Percentiles rank a stretch among this genome's conserved stretches.
Evolutionary conservation across 345 rosid genomes (phyloP).

Genomic region (Kernera saxatilis): DNA sequence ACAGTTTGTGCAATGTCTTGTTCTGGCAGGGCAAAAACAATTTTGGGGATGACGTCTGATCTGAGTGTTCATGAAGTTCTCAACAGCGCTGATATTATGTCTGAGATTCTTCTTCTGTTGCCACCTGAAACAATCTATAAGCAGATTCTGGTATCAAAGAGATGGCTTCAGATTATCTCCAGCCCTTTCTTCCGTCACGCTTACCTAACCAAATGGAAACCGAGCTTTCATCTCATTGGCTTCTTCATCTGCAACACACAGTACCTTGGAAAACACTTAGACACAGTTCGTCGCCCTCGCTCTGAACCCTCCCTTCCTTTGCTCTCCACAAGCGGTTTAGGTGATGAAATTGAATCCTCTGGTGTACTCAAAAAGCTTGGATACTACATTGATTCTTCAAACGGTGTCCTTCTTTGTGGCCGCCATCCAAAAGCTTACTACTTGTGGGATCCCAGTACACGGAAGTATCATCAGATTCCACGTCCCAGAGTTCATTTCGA

Average conservation of each 20-base stretch:
- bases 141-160: conserved; percentile 46
- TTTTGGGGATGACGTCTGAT: conserved; percentile 12
- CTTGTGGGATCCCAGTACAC: conserved; percentile 47
- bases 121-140: conserved; percentile 46
- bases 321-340: conserved; percentile 47
- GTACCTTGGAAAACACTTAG: conserved; percentile 45
- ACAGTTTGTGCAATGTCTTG: conserved; percentile 22
- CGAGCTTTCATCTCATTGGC: conserved; percentile 45
- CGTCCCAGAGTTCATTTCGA: conserved; percentile 47
- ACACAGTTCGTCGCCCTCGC: conserved; percentile 37
- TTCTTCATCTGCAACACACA: conserved; percentile 44
- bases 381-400: conserved; percentile 57
- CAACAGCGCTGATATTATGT: conserved; percentile 43
- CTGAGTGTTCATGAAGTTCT: conserved; percentile 33
- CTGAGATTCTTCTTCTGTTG: conserved; percentile 42
- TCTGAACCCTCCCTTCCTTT: conserved; percentile 50
- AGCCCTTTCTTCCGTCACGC: conserved; percentile 39
- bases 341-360: conserved; percentile 50
- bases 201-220: conserved; percentile 43
- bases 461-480: conserved; percentile 39
- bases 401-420: conserved; percentile 60
- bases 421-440: conserved; percentile 61
- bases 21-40: conserved; percentile 9
- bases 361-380: conserved; percentile 46
- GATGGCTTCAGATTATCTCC: conserved; percentile 52